Percentiles rank a stretch among this genome's conserved stretches.
phyloP scores from a whole-genome alignment of 1,284 basidiomycete species.

The Sporisorium graminicola region DNA sequence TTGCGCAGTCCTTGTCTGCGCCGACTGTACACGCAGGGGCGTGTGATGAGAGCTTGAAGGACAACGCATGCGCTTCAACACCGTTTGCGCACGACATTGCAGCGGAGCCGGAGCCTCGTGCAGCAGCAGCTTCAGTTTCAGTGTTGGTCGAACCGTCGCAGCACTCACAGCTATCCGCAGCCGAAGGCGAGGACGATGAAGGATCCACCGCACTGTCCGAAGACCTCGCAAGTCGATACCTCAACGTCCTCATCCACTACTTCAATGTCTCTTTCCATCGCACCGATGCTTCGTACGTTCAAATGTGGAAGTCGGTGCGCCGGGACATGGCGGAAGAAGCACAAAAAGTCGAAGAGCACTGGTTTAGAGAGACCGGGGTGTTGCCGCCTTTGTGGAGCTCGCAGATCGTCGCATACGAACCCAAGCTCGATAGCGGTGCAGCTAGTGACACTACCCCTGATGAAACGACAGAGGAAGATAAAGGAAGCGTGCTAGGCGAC shows the following conservation, averaged over 20 bases:
- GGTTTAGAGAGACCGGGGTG: conserved; percentile 38
- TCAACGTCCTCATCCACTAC: conserved; percentile 53
- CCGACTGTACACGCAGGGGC: background rate
- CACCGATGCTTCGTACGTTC: conserved; percentile 14
- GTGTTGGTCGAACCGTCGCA: background rate
- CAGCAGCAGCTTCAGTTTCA: background rate
- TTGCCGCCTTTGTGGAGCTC: conserved; percentile 36
- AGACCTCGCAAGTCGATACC: conserved; percentile 38
- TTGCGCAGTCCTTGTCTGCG: background rate
- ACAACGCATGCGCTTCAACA: background rate
- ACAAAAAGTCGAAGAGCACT: conserved; percentile 48
- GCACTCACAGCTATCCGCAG: conserved; percentile 8
- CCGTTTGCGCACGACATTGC: background rate
- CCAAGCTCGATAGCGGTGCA: background rate
- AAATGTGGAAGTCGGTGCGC: conserved; percentile 37
- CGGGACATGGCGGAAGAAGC: conserved; percentile 23
- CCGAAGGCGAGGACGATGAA: conserved; percentile 14
- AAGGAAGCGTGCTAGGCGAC: background rate
- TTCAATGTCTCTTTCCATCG: conserved; percentile 35
- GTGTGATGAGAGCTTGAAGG: background rate
- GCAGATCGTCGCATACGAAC: background rate
- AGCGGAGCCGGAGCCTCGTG: background rate
- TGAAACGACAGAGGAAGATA: background rate
- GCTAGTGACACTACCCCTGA: background rate
- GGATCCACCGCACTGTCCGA: conserved; percentile 21